phyloP scores from a whole-genome alignment of 176 grass and related monocot species.

The Carex pumila region DNA sequence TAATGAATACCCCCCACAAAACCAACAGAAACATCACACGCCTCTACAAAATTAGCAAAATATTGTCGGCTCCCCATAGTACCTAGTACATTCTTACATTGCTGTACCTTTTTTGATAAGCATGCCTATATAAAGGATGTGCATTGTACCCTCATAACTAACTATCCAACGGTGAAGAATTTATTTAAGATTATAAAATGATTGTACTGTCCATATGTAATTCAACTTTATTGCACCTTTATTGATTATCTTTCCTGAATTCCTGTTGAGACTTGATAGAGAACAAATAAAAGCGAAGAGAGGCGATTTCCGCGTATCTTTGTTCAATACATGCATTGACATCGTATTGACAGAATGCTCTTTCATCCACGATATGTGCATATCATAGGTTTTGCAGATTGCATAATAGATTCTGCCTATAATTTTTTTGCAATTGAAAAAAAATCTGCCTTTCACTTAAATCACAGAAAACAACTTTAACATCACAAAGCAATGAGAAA shows the following conservation, averaged over 20 bases:
- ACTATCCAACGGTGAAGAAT: background rate
- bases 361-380: background rate
- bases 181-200: background rate
- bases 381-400: background rate
- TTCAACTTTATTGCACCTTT: background rate
- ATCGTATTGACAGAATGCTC: background rate
- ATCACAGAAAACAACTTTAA: constrained; percentile 1
- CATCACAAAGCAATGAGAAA: background rate
- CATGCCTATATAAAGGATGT: background rate
- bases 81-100: background rate
- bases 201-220: background rate
- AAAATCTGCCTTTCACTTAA: background rate
- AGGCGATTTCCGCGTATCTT: background rate
- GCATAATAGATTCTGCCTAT: background rate
- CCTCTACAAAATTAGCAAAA: background rate
- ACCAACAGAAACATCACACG: background rate
- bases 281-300: background rate
- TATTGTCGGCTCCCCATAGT: background rate
- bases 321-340: background rate
- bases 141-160: background rate
- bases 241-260: background rate
- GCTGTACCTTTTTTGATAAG: background rate
- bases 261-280: background rate
- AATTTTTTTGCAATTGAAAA: background rate
- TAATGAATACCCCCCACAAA: background rate